Conservation (phyloP, 208 protist species). For the Trypanosoma grayi region DNA sequence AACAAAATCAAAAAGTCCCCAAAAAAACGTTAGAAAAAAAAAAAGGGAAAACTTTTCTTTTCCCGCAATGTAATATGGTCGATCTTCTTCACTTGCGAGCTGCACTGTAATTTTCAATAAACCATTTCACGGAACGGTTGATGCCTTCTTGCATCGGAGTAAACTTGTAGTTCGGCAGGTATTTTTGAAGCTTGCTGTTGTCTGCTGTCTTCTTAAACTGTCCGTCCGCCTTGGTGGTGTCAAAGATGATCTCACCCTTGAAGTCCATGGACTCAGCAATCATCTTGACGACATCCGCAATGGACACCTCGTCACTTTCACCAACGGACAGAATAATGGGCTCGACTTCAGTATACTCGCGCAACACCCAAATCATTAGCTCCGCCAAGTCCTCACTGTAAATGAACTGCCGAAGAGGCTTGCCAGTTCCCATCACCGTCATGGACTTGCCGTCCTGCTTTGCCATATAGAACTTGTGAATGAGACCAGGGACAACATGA, state of each 20-base stretch:
- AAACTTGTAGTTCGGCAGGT: constrained; percentile 86
- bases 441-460: constrained; percentile 70
- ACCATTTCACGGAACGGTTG: constrained; percentile 75
- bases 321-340: constrained; percentile 92
- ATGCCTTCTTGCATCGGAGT: constrained; percentile 88
- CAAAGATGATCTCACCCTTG: constrained; percentile 73
- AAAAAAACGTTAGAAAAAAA: too few species aligned
- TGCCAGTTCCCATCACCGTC: constrained; percentile 87
- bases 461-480: constrained; percentile 91
- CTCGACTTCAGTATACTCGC: constrained; percentile 71
- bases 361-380: constrained; percentile 78
- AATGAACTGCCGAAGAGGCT: constrained; percentile 94
- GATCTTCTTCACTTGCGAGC: constrained; percentile 56
- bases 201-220: constrained; percentile 93
- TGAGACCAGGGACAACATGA: constrained; percentile 93
- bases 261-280: constrained; percentile 88
- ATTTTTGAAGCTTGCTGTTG: constrained; percentile 82
- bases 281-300: constrained; percentile 73
- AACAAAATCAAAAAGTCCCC: constrained; percentile 6
- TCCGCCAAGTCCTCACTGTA: constrained; percentile 81
- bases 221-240: constrained; percentile 91
- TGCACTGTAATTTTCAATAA: constrained; percentile 83
- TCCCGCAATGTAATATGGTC: too few species aligned
- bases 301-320: constrained; percentile 88
- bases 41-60: too few species aligned